Conservation (phyloP, 306 rosid genomes). For the Senna siamea region DNA sequence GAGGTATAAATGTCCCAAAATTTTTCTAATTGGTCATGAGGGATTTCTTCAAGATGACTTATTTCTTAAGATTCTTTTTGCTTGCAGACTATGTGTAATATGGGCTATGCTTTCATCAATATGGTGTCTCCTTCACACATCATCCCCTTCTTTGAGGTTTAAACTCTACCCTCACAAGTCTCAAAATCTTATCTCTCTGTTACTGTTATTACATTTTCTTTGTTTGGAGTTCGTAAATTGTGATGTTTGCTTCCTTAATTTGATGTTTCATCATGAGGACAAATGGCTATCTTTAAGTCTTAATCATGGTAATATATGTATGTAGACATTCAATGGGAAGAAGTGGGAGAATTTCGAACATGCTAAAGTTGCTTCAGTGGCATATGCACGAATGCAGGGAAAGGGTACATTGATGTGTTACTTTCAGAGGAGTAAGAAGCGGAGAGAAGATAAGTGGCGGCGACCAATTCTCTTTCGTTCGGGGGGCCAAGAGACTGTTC, state of each 20-base stretch:
- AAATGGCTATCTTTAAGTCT: background rate
- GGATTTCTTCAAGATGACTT: background rate
- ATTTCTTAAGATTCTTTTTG: no score
- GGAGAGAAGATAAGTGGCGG: conserved; percentile 95
- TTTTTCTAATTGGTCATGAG: conserved; percentile 21
- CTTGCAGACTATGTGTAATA: no score
- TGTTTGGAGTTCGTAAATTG: background rate
- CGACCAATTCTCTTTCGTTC: conserved; percentile 91
- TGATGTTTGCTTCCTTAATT: conserved; percentile 5
- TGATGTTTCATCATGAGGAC: conserved; percentile 6
- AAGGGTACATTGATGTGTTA: conserved; percentile 89
- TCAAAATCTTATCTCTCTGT: conserved; percentile 24
- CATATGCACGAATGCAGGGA: conserved; percentile 95
- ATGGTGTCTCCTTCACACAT: conserved; percentile 93
- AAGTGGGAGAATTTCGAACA: conserved; percentile 98
- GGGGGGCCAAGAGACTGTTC: conserved; percentile 77
- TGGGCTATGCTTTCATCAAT: conserved; percentile 47
- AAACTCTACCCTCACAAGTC: conserved; percentile 18
- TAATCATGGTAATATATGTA: conserved; percentile 25
- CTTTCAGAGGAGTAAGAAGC: conserved; percentile 90
- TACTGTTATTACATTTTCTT: background rate
- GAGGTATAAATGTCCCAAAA: conserved; percentile 54
- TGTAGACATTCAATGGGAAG: no score
- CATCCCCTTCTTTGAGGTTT: conserved; percentile 77
- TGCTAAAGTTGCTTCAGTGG: conserved; percentile 92